These are phyloP conservation scores for Boletus fagicola DNA, from an alignment of 768 basidiomycete species.

Conservation along the genomic window DNA sequence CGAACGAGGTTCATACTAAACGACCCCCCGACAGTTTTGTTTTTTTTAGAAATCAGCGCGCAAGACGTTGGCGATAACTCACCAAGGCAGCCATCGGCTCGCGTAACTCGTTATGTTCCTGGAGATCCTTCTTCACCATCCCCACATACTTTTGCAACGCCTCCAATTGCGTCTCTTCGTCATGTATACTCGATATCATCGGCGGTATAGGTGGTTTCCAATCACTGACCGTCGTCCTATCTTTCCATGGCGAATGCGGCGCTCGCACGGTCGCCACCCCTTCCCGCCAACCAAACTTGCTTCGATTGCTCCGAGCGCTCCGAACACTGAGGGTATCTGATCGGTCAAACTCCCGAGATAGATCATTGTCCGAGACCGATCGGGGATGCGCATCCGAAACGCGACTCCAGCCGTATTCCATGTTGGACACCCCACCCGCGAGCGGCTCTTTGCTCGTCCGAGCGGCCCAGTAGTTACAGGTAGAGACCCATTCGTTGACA, in stretches of 20 bases:
- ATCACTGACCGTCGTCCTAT: constrained; percentile 80
- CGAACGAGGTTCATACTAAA: constrained; percentile 71
- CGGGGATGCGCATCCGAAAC: constrained; percentile 56
- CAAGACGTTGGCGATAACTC: neutral
- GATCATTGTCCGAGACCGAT: constrained; percentile 58
- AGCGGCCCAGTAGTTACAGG: constrained; percentile 99
- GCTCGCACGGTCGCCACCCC: constrained; percentile 63
- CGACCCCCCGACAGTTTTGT: too few relatives aligned
- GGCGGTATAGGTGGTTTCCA: constrained; percentile 93
- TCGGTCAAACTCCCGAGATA: constrained; percentile 46
- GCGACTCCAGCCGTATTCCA: constrained; percentile 98
- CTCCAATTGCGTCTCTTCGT: constrained; percentile 92
- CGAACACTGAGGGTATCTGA: constrained; percentile 70
- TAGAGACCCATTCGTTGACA: constrained; percentile 98
- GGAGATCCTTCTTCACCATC: constrained; percentile 73
- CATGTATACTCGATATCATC: constrained; percentile 76
- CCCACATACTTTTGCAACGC: constrained; percentile 80
- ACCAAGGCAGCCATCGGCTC: constrained; percentile 83
- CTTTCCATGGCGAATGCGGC: constrained; percentile 69
- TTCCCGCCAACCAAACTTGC: constrained; percentile 72
- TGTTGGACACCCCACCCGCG: constrained; percentile 94
- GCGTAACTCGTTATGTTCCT: constrained; percentile 79
- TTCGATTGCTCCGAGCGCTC: constrained; percentile 71
- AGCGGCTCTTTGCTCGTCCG: constrained; percentile 93
- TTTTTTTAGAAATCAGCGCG: too few relatives aligned